A percentile compares a stretch with the other conserved stretches of the same genome.
Conservation (phyloP, 129 eudicot genomes). For the Cynara cardunculus region DNA sequence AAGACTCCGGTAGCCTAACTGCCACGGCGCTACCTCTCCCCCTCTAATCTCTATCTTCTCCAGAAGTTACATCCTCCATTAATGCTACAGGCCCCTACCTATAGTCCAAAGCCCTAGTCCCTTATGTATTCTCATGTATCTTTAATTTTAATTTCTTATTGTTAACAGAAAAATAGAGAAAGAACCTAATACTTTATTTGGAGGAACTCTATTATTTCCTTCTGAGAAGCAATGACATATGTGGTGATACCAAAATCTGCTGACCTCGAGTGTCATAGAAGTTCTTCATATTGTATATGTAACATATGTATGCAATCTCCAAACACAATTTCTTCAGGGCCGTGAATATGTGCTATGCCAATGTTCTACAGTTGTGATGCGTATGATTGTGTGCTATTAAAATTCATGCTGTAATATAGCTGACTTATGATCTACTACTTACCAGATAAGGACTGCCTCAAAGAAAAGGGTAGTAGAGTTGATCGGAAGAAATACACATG, state of each 20-base stretch:
- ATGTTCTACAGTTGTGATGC: too few species aligned
- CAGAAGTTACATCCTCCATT: too few species aligned
- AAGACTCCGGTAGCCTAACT: too few species aligned
- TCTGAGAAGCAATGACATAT: neutral
- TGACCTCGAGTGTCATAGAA: neutral
- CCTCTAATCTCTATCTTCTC: too few species aligned
- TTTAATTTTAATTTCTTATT: neutral
- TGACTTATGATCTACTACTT: constrained; percentile 8
- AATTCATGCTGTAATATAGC: neutral
- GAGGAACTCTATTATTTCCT: neutral
- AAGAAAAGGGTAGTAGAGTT: constrained; percentile 44
- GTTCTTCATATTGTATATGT: neutral
- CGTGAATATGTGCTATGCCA: too few species aligned
- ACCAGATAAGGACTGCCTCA: constrained; percentile 53
- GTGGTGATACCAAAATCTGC: neutral
- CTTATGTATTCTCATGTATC: neutral
- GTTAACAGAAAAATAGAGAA: neutral
- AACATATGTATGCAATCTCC: neutral
- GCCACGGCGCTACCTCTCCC: too few species aligned
- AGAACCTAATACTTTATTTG: neutral
- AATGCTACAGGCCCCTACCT: too few species aligned
- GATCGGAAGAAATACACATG: constrained; percentile 57
- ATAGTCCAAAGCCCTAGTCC: too few species aligned
- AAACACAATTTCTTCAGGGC: neutral
- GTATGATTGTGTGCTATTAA: neutral